Percentiles rank a stretch among this genome's conserved stretches.
phyloP scores from a whole-genome alignment of 768 basidiomycete species.

The Leccinellum albellum region DNA sequence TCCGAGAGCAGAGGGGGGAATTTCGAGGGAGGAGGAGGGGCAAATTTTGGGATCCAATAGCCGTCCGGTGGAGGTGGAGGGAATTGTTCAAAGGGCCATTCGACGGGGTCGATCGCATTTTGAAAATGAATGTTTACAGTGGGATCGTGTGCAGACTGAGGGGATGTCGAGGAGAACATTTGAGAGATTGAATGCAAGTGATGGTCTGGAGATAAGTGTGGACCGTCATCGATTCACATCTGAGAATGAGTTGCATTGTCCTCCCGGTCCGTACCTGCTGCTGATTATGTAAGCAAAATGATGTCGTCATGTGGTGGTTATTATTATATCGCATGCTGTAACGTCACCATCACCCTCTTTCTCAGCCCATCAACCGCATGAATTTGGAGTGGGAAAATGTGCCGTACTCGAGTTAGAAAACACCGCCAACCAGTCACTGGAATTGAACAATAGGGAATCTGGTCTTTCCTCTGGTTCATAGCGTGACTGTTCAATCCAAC shows the following conservation, averaged over 20 bases:
- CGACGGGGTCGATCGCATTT: not conserved
- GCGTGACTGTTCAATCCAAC: not conserved
- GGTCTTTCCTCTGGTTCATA: not conserved
- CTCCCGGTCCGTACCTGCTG: not conserved
- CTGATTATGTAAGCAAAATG: no score
- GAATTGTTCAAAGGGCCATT: constrained; percentile 29
- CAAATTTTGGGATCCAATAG: constrained; percentile 24
- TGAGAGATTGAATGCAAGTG: not conserved
- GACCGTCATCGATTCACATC: not conserved
- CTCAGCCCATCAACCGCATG: not conserved
- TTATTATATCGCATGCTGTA: no score
- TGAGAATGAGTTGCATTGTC: not conserved
- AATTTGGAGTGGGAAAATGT: constrained; percentile 5
- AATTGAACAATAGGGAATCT: not conserved
- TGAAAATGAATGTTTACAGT: not conserved
- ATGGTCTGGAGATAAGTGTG: not conserved
- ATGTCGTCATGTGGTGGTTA: no score
- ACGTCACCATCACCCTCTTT: not conserved
- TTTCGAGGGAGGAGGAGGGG: constrained; percentile 15
- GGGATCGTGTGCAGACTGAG: not conserved
- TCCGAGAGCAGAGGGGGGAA: constrained; percentile 7
- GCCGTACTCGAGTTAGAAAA: not conserved
- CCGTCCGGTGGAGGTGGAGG: constrained; percentile 26
- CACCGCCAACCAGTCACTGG: not conserved
- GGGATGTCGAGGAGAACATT: constrained; percentile 6